phyloP scores from a whole-genome alignment of 768 basidiomycete species.

The Steccherinum ochraceum region DNA sequence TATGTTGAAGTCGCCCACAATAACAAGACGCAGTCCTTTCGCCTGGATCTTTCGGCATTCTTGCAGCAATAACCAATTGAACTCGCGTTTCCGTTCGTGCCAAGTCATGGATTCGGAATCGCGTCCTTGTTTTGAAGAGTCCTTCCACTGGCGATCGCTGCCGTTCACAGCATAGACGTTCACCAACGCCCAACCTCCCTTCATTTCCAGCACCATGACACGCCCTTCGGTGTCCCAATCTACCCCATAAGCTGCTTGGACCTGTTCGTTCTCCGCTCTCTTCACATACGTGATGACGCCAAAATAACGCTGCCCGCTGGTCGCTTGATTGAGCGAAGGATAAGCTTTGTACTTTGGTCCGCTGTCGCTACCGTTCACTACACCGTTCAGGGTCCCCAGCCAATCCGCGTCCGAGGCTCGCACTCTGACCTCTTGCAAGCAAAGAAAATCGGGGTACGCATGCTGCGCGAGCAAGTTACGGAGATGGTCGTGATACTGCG shows the following conservation, averaged over 20 bases:
- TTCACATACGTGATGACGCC: slow-evolving; percentile 17
- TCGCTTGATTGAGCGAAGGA: slow-evolving; percentile 15
- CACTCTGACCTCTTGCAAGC: slow-evolving; percentile 20
- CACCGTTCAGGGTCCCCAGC: slow-evolving; percentile 13
- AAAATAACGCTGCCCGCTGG: slow-evolving; percentile 17
- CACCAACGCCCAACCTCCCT: slow-evolving; percentile 19
- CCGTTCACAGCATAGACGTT: slow-evolving; percentile 23
- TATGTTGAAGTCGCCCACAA: slow-evolving; percentile 23
- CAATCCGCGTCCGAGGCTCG: slow-evolving; percentile 17
- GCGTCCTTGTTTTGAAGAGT: slow-evolving; percentile 12
- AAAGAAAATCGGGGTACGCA: slow-evolving; percentile 18
- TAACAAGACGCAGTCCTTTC: slow-evolving; percentile 17
- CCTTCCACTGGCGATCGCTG: slow-evolving; percentile 21
- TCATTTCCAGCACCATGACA: slow-evolving; percentile 18
- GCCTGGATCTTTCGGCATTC: slow-evolving; percentile 16
- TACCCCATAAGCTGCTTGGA: slow-evolving; percentile 15
- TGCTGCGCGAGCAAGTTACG: slow-evolving; percentile 15
- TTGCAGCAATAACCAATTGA: slow-evolving; percentile 17
- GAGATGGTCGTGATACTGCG: slow-evolving; percentile 10
- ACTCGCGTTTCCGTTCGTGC: slow-evolving; percentile 21
- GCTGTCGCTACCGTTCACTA: slow-evolving; percentile 8
- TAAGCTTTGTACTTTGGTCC: slow-evolving; percentile 15
- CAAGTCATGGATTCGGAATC: slow-evolving; percentile 16
- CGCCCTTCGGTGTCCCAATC: slow-evolving; percentile 21
- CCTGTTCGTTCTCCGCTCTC: slow-evolving; percentile 7